Base-by-base conservation (phyloP, 371 early-diverging fungal genomes). In the Mucor circinelloides region DNA sequence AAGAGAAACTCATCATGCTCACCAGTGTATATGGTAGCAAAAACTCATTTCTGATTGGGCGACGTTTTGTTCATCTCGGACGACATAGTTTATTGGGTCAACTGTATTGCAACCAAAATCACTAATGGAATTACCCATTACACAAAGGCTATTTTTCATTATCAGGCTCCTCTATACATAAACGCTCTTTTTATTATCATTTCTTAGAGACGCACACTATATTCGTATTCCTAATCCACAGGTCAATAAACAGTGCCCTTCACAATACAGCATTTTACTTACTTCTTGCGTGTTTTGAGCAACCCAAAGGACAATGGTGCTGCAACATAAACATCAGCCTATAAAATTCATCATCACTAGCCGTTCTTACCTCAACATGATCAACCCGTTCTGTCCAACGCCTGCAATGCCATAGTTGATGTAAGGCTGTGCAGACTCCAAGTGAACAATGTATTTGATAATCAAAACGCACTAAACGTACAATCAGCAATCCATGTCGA, bases 401-500 rank as follows among this genome's bases (percentile, higher is more conserved):
- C 85, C 86, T 58, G 85, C 83, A 58, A 90, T 80, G 38, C 92
- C 92, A 78, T 90, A 88, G 61, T 89, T 90, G 7, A 87, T 72
- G 46, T 85, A 85, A 6, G 88, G 85, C 42, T 87, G 86, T 10
- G 72, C 74, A 32, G 84, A 76, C 1, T 87, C 90, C 12, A 87
- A 82, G 32, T 72, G 64, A 17, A 83, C 73, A 52, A 91, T 73
- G 66, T 92, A 93, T 63, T 94, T 94, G 66, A 94, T 70, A 55
- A 85, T 84, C 76, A 91, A 75, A 8, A 91, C 85, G 42, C 90
- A 88, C 93, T 91, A 71, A 57, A 21, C 34, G 2, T 46, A 54
- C 50, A 21, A 55, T 28, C 13, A 71, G 27, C 8, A 15, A 54
- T 59, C 36, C 42, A 48, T 19, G 7, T 23, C 23, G 2, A 40